Evolutionary conservation across 2,329 filamentous ascomycete genomes (phyloP), one percentile per base, ranked within the genome.

Genomic region (Aureobasidium zeae): DNA sequence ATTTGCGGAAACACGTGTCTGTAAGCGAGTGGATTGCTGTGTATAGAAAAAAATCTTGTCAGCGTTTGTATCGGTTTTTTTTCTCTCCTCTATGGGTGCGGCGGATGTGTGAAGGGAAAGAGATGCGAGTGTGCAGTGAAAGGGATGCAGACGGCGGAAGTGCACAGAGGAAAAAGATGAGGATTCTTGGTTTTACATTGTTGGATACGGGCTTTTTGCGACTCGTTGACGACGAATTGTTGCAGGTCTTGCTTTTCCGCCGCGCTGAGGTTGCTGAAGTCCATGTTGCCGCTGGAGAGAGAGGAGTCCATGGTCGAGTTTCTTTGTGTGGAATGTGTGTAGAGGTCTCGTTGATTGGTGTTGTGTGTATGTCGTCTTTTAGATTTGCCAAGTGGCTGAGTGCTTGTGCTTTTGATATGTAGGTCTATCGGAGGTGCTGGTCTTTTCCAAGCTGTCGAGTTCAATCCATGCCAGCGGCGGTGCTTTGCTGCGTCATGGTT

Each of bases 1-100:
- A 98, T 70, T 95, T 96, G 61, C 81, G 86, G 80, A 88, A 98
- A 76, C 91, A 98, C 48, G 83, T 76, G 56, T 91, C 83, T 31
- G 77, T 78, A 25, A 83, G 67, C 52, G 67, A 66, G 63, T 83
- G 79, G 48, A 82, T 75, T n/a, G 72, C 79, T 48, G 13, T 37
- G 16, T n/a, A n/a, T n/a, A n/a, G n/a, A n/a, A n/a, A n/a, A n/a
- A n/a, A 13, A 5, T 38, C 16, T 19, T 10, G 17, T 38, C 25
- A 29, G 35, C 11, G 5, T 16, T 36, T 15, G 15, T 8, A 2
- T 31, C 9, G 29, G 5, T n/a, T n/a, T n/a, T n/a, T n/a, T n/a
- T n/a, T n/a, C n/a, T n/a, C n/a, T n/a, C n/a, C n/a, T n/a, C n/a
- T n/a, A n/a, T n/a, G n/a, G n/a, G n/a, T n/a, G n/a, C n/a, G n/a